A percentile compares a stretch with the other conserved stretches of the same genome.
phyloP scores from a whole-genome alignment of 495 filamentous ascomycete species.

The Entonaema liquescens region DNA sequence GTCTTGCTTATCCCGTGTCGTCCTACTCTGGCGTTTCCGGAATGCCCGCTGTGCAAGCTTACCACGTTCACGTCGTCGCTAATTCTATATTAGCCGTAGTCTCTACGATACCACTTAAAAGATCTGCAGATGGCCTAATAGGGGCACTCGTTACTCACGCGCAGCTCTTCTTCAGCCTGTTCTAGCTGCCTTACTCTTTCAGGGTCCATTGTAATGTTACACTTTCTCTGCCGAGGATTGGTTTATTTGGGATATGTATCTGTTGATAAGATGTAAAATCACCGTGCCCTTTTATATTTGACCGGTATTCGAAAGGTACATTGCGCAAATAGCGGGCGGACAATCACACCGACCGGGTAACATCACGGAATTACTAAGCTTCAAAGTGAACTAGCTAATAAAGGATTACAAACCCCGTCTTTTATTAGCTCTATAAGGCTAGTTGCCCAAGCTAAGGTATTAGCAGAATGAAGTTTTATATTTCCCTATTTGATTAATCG shows the following conservation, averaged over 20 bases:
- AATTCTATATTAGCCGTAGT: constrained; percentile 9
- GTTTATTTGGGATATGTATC: not conserved
- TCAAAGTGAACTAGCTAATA: not conserved
- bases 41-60: constrained; percentile 36
- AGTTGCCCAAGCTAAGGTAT: no score
- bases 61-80: constrained; percentile 43
- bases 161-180: constrained; percentile 24
- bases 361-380: constrained; percentile 18
- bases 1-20: constrained; percentile 1
- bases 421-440: not conserved
- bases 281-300: not conserved
- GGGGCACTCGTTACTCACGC: constrained; percentile 7
- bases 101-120: not conserved
- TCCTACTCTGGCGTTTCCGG: constrained; percentile 31
- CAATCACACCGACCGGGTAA: constrained; percentile 14
- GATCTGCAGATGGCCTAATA: not conserved
- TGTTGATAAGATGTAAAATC: not conserved
- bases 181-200: constrained; percentile 24
- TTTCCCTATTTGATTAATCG: no score
- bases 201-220: constrained; percentile 10
- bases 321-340: not conserved
- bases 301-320: not conserved
- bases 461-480: no score
- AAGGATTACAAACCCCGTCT: not conserved
- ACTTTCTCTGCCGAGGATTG: not conserved